These are phyloP conservation scores for Collybiopsis confluens DNA, from an alignment of 768 basidiomycete species.

Conservation along the genomic window DNA sequence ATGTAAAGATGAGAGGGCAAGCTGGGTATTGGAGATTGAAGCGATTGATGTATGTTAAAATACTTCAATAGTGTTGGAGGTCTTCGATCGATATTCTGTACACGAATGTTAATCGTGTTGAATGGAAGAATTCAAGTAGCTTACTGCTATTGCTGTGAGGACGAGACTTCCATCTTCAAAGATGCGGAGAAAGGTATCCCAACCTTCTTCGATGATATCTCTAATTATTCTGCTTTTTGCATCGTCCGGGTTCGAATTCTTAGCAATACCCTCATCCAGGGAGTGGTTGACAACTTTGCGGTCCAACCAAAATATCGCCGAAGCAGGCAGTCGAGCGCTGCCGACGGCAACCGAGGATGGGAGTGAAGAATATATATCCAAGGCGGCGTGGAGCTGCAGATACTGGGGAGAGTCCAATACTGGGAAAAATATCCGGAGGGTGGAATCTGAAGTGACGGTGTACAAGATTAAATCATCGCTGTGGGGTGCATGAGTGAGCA, in stretches of 20 bases:
- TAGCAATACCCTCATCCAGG: slow-evolving; percentile 37
- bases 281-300: slow-evolving; percentile 50
- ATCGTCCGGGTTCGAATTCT: slow-evolving; percentile 36
- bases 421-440: slow-evolving; percentile 80
- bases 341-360: slow-evolving; percentile 33
- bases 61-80: slow-evolving; percentile 81
- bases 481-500: not conserved
- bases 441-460: slow-evolving; percentile 79
- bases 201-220: slow-evolving; percentile 66
- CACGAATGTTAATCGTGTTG: not conserved
- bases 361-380: slow-evolving; percentile 68
- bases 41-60: slow-evolving; percentile 67
- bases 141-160: slow-evolving; percentile 68
- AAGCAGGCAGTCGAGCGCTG: slow-evolving; percentile 25
- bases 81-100: slow-evolving; percentile 81
- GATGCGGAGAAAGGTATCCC: slow-evolving; percentile 77
- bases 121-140: slow-evolving; percentile 22
- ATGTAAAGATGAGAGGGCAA: slow-evolving; percentile 50
- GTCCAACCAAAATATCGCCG: slow-evolving; percentile 68
- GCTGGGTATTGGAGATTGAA: slow-evolving; percentile 41
- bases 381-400: slow-evolving; percentile 77
- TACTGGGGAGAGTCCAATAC: slow-evolving; percentile 82
- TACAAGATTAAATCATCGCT: slow-evolving; percentile 79
- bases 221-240: slow-evolving; percentile 42
- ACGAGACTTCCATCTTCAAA: slow-evolving; percentile 70